Evolutionary conservation across 1,284 basidiomycete species (phyloP).

Genomic region (Moesziomyces sp.): DNA sequence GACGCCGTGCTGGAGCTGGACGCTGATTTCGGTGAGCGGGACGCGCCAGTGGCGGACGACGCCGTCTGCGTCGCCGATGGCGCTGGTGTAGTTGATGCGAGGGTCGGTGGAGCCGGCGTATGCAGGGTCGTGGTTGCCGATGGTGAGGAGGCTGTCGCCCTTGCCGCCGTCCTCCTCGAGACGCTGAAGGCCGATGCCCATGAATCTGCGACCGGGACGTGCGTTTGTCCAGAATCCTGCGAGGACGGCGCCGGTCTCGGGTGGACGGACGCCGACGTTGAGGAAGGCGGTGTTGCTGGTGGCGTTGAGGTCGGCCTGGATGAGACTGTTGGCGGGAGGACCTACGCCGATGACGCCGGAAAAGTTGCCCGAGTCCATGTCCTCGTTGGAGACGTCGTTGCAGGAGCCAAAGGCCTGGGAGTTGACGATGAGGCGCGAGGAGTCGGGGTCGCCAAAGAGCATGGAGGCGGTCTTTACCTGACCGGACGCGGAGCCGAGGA

Average conservation of each 20-base stretch:
- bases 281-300: constrained; percentile 39
- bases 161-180: constrained; percentile 58
- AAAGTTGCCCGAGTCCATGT: constrained; percentile 55
- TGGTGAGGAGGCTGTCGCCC: constrained; percentile 55
- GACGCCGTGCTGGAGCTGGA: constrained; percentile 36
- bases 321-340: constrained; percentile 56
- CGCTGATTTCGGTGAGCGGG: constrained; percentile 41
- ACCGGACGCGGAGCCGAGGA: constrained; percentile 51
- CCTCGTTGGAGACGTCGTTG: constrained; percentile 41
- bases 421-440: constrained; percentile 39
- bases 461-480: constrained; percentile 47
- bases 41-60: constrained; percentile 55
- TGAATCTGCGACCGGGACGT: constrained; percentile 41
- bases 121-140: constrained; percentile 52
- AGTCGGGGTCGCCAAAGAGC: constrained; percentile 41
- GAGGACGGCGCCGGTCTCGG: constrained; percentile 50
- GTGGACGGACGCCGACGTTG: constrained; percentile 31
- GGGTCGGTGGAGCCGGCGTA: constrained; percentile 38
- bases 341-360: constrained; percentile 57
- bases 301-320: constrained; percentile 48
- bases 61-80: constrained; percentile 49
- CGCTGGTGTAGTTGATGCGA: constrained; percentile 40
- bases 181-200: constrained; percentile 57
- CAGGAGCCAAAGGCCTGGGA: constrained; percentile 56
- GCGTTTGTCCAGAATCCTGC: constrained; percentile 54